A percentile compares a stretch with the other conserved stretches of the same genome.
These are phyloP conservation scores for Ceratocystis destructans DNA, from an alignment of 2,329 filamentous ascomycete species.

Conservation along the genomic window DNA sequence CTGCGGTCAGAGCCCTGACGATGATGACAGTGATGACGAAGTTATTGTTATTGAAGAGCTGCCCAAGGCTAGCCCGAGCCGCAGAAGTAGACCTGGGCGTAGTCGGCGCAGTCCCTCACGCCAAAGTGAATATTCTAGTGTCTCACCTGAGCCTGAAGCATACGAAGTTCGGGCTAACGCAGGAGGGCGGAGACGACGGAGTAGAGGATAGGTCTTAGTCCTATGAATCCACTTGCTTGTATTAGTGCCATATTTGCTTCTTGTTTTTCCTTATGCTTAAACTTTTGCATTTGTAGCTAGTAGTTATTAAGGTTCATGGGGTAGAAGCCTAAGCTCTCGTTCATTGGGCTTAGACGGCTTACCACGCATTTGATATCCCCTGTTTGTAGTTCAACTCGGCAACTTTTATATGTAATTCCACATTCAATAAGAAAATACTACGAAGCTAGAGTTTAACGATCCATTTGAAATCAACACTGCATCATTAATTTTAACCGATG, in stretches of 20 bases:
- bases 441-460: neutral
- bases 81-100: neutral
- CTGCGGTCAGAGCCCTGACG: neutral
- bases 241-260: neutral
- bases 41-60: constrained; percentile 12
- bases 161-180: neutral
- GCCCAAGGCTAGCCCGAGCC: neutral
- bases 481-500: neutral
- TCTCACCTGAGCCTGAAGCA: constrained; percentile 5
- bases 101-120: constrained; percentile 9
- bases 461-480: neutral
- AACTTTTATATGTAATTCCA: too few species aligned
- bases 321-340: too few species aligned
- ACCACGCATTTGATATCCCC: too few species aligned
- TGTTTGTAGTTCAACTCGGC: too few species aligned
- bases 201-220: neutral
- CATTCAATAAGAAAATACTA: too few species aligned
- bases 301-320: too few species aligned
- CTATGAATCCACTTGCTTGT: neutral
- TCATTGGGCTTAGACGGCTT: too few species aligned
- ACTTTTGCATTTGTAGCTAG: neutral
- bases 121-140: constrained; percentile 13
- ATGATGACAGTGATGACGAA: neutral
- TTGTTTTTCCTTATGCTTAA: neutral
- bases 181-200: neutral